These are phyloP conservation scores for Clavariopsis aquatica DNA, from an alignment of 495 filamentous ascomycete species.

Conservation along the genomic window DNA sequence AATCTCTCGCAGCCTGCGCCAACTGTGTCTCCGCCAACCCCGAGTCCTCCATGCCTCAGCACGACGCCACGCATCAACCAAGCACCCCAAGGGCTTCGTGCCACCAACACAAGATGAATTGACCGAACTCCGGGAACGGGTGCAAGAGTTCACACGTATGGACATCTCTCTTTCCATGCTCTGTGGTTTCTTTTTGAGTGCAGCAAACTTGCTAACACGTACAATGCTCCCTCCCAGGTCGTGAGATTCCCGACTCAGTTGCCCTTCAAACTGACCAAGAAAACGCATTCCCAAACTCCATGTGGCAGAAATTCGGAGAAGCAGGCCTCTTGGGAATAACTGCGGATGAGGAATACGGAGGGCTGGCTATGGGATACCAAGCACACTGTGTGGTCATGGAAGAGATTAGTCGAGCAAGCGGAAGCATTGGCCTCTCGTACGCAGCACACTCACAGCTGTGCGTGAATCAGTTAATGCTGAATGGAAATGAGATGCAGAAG, in stretches of 20 bases:
- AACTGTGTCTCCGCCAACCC: slow-evolving; percentile 24
- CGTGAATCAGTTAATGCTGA: slow-evolving; percentile 93
- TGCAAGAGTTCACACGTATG: slow-evolving; percentile 85
- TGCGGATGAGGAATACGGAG: slow-evolving; percentile 90
- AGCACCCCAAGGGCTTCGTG: slow-evolving; percentile 82
- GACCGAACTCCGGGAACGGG: slow-evolving; percentile 79
- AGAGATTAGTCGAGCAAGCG: slow-evolving; percentile 71
- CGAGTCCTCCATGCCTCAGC: slow-evolving; percentile 1
- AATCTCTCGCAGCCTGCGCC: slow-evolving; percentile 28
- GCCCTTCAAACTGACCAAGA: slow-evolving; percentile 76
- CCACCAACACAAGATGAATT: slow-evolving; percentile 77
- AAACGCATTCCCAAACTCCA: slow-evolving; percentile 85
- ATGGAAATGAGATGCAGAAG: slow-evolving; percentile 81
- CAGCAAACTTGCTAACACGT: not conserved
- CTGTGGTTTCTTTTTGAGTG: not conserved
- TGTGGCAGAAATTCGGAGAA: slow-evolving; percentile 93
- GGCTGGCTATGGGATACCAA: slow-evolving; percentile 91
- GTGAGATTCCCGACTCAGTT: slow-evolving; percentile 80
- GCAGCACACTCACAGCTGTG: slow-evolving; percentile 96
- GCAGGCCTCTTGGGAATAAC: slow-evolving; percentile 93
- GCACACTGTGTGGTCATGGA: slow-evolving; percentile 97
- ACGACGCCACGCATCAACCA: slow-evolving; percentile 62
- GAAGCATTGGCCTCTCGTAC: slow-evolving; percentile 89
- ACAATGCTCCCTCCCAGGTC: slow-evolving; percentile 46
- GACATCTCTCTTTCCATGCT: slow-evolving; percentile 6